These are phyloP conservation scores for Amorphotheca resinae DNA, from an alignment of 495 filamentous ascomycete species.

Conservation along the genomic window DNA sequence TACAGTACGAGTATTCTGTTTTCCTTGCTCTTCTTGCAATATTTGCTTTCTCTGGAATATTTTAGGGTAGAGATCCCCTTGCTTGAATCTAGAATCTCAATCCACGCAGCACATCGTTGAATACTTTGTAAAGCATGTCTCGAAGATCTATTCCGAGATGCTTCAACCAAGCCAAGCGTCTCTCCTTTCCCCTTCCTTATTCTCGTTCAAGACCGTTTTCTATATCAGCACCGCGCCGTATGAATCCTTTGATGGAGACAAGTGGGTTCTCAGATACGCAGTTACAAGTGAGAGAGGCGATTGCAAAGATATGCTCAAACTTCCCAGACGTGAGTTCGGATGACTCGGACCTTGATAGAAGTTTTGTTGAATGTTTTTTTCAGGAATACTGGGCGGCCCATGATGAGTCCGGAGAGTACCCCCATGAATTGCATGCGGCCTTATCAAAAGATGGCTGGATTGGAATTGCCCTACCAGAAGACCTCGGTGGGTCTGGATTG, in stretches of 20 bases:
- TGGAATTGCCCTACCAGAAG: conserved; percentile 62
- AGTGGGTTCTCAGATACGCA: conserved; percentile 62
- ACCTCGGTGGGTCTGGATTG: conserved; percentile 58
- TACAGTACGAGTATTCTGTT: too few relatives aligned
- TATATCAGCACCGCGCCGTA: conserved; percentile 2
- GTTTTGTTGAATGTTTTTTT: conserved; percentile 5
- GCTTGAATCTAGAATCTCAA: too few relatives aligned
- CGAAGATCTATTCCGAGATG: conserved; percentile 8
- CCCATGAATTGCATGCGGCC: conserved; percentile 59
- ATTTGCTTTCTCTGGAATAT: too few relatives aligned
- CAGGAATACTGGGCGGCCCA: conserved; percentile 58
- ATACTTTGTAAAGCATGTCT: too few relatives aligned
- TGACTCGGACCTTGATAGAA: background rate
- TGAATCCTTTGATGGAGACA: conserved; percentile 49
- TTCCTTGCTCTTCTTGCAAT: too few relatives aligned
- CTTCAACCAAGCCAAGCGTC: background rate
- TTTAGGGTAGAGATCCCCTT: too few relatives aligned
- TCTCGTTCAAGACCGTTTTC: conserved; percentile 10
- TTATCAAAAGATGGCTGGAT: conserved; percentile 75
- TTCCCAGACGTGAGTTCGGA: conserved; percentile 33
- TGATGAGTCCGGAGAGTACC: conserved; percentile 56
- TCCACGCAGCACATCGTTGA: too few relatives aligned
- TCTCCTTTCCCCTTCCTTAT: background rate
- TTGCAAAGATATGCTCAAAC: conserved; percentile 52
- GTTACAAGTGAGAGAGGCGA: conserved; percentile 56